These are phyloP conservation scores for Colletotrichum truncatum DNA, from an alignment of 2,329 filamentous ascomycete species.

Conservation along the genomic window DNA sequence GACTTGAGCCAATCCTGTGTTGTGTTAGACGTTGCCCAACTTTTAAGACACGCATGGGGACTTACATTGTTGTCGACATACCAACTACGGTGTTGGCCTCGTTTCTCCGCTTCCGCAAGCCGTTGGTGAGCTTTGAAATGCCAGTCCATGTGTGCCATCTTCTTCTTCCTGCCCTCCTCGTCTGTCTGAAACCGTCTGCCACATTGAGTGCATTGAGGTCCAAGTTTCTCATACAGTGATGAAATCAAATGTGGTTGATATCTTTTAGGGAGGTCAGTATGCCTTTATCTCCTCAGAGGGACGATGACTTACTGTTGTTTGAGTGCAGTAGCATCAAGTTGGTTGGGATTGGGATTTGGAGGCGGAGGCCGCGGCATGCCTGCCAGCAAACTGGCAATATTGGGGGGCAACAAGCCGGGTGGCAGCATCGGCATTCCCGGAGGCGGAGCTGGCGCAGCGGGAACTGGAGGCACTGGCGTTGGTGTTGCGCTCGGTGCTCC, in stretches of 20 bases:
- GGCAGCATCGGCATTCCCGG: conserved; percentile 38
- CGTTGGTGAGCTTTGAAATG: conserved; percentile 94
- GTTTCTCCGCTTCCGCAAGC: conserved; percentile 84
- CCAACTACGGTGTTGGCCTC: conserved; percentile 92
- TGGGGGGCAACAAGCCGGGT: conserved; percentile 42
- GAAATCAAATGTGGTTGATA: conserved; percentile 79
- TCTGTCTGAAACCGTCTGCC: conserved; percentile 85
- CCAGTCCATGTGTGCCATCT: conserved; percentile 96
- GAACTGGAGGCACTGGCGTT: conserved; percentile 41
- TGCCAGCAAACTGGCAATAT: conserved; percentile 47
- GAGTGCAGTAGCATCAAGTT: conserved; percentile 73
- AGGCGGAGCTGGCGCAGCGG: conserved; percentile 39
- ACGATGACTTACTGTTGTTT: conserved; percentile 70
- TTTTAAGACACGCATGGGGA: conserved; percentile 29
- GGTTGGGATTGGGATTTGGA: conserved; percentile 57
- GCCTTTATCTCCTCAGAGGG: neutral
- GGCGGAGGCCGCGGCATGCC: conserved; percentile 36
- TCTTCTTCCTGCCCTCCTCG: conserved; percentile 82
- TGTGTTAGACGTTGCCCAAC: conserved; percentile 32
- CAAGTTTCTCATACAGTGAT: conserved; percentile 80
- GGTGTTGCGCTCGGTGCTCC: conserved; percentile 45
- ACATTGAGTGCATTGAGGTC: conserved; percentile 90
- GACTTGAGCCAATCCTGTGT: conserved; percentile 28
- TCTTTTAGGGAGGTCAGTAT: conserved; percentile 49
- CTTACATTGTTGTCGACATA: conserved; percentile 88